Evolutionary conservation across 2,329 filamentous ascomycete species (phyloP).

Genomic region (Pestalotiopsis sp.): DNA sequence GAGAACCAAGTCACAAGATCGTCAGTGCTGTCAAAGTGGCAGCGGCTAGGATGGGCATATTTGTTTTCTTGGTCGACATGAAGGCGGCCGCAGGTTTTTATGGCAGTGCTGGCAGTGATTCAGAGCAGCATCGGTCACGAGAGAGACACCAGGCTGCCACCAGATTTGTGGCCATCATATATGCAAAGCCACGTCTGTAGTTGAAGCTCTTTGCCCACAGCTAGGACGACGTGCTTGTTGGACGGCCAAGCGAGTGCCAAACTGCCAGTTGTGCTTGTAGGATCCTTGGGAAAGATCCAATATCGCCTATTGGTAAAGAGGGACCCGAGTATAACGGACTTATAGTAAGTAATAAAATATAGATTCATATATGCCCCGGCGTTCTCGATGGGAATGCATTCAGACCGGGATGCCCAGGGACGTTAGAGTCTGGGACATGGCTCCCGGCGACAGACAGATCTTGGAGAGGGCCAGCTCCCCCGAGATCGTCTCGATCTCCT

Average conservation of each 20-base stretch:
- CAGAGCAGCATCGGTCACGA: too few relatives aligned
- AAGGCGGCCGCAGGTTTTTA: too few relatives aligned
- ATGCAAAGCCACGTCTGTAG: too few relatives aligned
- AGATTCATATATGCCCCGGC: neutral
- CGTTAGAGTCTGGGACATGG: neutral
- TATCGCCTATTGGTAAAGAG: neutral
- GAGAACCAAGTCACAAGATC: conserved; percentile 2
- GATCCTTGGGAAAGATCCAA: neutral
- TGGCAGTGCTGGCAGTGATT: too few relatives aligned
- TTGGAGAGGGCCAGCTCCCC: neutral
- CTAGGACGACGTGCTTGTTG: neutral
- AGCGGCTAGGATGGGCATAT: neutral
- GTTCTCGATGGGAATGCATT: neutral
- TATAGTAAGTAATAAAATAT: neutral
- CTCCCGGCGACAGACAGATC: neutral
- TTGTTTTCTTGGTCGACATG: neutral
- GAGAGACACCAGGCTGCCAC: too few relatives aligned
- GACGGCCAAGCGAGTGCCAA: neutral
- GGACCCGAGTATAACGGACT: neutral
- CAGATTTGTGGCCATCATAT: too few relatives aligned
- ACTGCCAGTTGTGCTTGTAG: neutral
- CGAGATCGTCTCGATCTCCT: neutral
- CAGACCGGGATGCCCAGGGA: neutral
- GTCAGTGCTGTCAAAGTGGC: neutral
- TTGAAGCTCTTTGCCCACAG: too few relatives aligned